Conservation (phyloP, 306 rosid genomes). For the Abrus pulchellus region DNA sequence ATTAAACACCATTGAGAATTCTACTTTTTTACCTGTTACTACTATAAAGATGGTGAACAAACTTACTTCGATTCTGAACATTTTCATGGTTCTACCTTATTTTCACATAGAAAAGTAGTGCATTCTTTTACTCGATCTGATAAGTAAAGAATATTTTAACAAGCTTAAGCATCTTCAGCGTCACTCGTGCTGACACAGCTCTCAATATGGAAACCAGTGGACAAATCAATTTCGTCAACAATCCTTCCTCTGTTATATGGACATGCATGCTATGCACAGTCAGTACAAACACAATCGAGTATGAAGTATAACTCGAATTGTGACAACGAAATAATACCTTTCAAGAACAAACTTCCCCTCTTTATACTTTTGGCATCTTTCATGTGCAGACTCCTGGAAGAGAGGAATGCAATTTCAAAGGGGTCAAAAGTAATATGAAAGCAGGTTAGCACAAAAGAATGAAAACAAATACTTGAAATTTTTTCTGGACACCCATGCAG, state of each 20-base stretch:
- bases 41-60: constrained; percentile 14
- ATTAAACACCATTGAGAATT: neutral
- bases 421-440: neutral
- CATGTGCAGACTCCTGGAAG: constrained; percentile 70
- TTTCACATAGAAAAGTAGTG: constrained; percentile 9
- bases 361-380: constrained; percentile 75
- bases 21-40: constrained; percentile 2
- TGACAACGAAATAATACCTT: constrained; percentile 55
- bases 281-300: constrained; percentile 2
- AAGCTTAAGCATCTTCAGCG: constrained; percentile 63
- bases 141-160: constrained; percentile 7
- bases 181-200: constrained; percentile 60
- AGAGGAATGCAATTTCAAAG: neutral
- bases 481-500: neutral
- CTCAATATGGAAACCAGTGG: constrained; percentile 63
- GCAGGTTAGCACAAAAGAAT: neutral
- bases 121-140: constrained; percentile 18
- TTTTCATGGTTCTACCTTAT: constrained; percentile 36
- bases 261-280: constrained; percentile 2
- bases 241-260: constrained; percentile 65
- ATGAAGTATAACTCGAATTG: neutral
- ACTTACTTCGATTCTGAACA: constrained; percentile 18
- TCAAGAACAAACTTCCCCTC: constrained; percentile 84
- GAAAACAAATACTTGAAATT: neutral
- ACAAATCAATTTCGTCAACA: constrained; percentile 62